These are phyloP conservation scores for Tetrapyrgos nigripes DNA, from an alignment of 1,284 basidiomycete genomes.

Conservation along the genomic window DNA sequence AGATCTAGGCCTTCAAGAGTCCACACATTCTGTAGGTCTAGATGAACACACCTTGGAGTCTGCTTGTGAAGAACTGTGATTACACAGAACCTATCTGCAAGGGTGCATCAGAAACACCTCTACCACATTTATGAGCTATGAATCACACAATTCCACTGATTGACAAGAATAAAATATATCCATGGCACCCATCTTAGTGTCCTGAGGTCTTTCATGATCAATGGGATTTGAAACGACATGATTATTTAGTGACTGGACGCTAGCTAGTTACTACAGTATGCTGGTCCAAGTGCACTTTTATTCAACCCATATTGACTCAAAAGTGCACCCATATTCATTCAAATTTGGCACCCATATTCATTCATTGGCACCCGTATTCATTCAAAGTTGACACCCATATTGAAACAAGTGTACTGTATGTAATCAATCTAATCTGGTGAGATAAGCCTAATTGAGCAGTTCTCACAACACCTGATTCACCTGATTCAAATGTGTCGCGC, in stretches of 20 bases:
- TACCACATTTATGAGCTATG: slow-evolving; percentile 38
- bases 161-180: slow-evolving; percentile 32
- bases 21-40: slow-evolving; percentile 18
- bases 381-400: no score
- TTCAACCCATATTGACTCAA: no score
- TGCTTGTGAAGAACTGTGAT: slow-evolving; percentile 20
- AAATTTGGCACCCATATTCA: no score
- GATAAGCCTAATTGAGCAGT: no score
- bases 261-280: slow-evolving; percentile 36
- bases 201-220: slow-evolving; percentile 32
- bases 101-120: slow-evolving; percentile 24
- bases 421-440: no score
- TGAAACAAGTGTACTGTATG: no score
- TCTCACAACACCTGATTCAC: no score
- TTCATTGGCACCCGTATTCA: no score
- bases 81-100: slow-evolving; percentile 32
- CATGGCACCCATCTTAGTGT: slow-evolving; percentile 33
- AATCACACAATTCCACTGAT: slow-evolving; percentile 43
- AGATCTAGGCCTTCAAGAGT: no score
- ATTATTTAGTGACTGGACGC: slow-evolving; percentile 30
- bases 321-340: no score
- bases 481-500: no score
- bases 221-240: slow-evolving; percentile 34
- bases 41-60: slow-evolving; percentile 22
- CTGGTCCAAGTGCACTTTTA: no score